Evolutionary conservation across 176 grass and related monocot species (phyloP).

Genomic region (Triticum timopheevii): DNA sequence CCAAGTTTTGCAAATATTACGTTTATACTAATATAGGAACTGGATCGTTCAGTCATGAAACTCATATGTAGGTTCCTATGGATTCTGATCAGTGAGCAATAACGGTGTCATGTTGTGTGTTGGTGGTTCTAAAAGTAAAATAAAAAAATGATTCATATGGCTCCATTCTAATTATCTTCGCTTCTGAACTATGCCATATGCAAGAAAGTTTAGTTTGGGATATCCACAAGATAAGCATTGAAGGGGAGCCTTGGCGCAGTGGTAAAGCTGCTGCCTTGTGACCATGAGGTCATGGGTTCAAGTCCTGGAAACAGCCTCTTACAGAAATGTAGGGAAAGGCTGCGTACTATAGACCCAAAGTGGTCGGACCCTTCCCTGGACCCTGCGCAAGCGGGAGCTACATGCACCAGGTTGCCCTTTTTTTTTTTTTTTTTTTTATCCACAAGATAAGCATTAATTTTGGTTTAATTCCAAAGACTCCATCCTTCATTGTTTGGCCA

Average conservation of each 20-base stretch:
- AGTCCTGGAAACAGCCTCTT: too few species aligned
- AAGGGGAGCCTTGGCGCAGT: too few species aligned
- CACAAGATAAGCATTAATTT: not conserved
- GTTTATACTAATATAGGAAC: not conserved
- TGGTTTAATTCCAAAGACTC: not conserved
- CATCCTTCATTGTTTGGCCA: constrained; percentile 14
- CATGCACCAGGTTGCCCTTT: too few species aligned
- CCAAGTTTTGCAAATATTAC: constrained; percentile 9
- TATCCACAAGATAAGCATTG: not conserved
- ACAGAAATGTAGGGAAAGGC: too few species aligned
- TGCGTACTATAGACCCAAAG: too few species aligned
- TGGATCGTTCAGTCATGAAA: not conserved
- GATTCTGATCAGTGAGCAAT: not conserved
- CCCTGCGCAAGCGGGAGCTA: too few species aligned
- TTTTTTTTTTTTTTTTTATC: too few species aligned
- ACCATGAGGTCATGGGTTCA: too few species aligned
- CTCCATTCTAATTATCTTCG: not conserved
- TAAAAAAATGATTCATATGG: constrained; percentile 2
- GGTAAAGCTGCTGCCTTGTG: too few species aligned
- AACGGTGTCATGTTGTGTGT: not conserved
- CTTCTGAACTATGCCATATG: not conserved
- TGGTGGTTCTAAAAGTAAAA: constrained; percentile 12
- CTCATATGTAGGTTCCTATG: not conserved
- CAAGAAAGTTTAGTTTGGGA: not conserved
- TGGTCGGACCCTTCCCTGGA: too few species aligned